Evolutionary conservation across 345 rosid species (phyloP), one percentile per base, ranked within the genome.

Genomic region (Zanthoxylum bungeanum): DNA sequence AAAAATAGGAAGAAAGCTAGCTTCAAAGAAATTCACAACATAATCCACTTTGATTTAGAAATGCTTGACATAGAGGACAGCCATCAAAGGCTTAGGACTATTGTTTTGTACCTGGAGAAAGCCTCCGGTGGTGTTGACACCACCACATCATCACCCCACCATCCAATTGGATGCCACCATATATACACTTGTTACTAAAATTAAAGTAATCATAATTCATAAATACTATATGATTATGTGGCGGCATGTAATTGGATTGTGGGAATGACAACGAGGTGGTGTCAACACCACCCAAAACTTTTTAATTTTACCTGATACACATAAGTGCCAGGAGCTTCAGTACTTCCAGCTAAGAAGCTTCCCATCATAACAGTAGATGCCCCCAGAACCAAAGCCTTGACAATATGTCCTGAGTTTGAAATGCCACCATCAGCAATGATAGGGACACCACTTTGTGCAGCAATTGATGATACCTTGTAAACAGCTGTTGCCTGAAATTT

Each of bases 301-400:
- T n/a, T n/a, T n/a, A n/a, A n/a, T n/a, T n/a, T n/a, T 84, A 94
- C 98, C 95, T 82, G 79, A 73, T 75, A 68, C 77, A 74, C 85
- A 14, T 90, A 94, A 7, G 78, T 60, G 40, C 98, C 98, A 4
- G 98, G 95, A 71, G 98, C 88, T 80, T 94, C 98, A 6, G 78
- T 82, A 58, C 98, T 94, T 82, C 98, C 98, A 0, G 98, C 98
- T 77, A 94, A 83, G 82, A 92, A 92, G 77, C 93, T 81, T 44
- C 98, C 98, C 98, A 92, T 95, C 99, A 95, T 95, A 22, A 91
- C 94, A 42, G 94, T 89, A 63, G 99, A 95, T 74, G 99, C 99
- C 46, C 99, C 99, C 0, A 95, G 85, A 28, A 76, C 77, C 44
- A 95, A 71, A 83, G 97, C 99, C 69, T 95, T 92, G 9, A 95